Evolutionary conservation across 306 rosid species (phyloP).

Genomic region (Quillaja saponaria): DNA sequence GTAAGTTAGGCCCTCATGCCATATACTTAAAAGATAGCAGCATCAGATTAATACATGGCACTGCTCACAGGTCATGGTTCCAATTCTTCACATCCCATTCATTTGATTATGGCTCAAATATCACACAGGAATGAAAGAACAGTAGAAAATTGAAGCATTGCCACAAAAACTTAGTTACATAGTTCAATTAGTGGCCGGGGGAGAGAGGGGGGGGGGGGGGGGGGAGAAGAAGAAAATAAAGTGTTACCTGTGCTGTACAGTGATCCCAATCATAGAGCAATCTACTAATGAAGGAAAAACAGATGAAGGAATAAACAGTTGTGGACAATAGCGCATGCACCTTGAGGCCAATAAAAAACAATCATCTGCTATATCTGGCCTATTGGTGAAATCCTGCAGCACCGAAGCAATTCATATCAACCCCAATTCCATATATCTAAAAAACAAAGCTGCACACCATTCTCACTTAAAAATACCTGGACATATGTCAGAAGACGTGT

Average conservation of each 20-base stretch:
- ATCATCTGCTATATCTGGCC: slow-evolving; percentile 99
- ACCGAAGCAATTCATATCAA: slow-evolving; percentile 26
- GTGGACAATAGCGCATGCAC: slow-evolving; percentile 99
- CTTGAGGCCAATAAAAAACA: slow-evolving; percentile 97
- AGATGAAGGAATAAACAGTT: slow-evolving; percentile 83
- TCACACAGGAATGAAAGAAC: too few relatives aligned
- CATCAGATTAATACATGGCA: too few relatives aligned
- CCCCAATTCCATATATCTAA: slow-evolving; percentile 17
- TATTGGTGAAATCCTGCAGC: slow-evolving; percentile 93
- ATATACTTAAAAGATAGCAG: too few relatives aligned
- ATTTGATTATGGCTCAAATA: too few relatives aligned
- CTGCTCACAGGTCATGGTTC: too few relatives aligned
- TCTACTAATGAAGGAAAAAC: slow-evolving; percentile 89
- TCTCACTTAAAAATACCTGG: slow-evolving; percentile 55
- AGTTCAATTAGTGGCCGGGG: too few relatives aligned
- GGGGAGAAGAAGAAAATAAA: too few relatives aligned
- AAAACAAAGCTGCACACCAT: slow-evolving; percentile 20
- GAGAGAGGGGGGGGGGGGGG: too few relatives aligned
- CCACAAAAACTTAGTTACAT: too few relatives aligned
- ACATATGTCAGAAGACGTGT: slow-evolving; percentile 80
- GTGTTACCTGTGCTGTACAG: slow-evolving; percentile 93
- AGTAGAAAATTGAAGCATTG: too few relatives aligned
- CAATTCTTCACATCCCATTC: too few relatives aligned
- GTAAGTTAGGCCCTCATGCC: too few relatives aligned
- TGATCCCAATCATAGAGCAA: slow-evolving; percentile 95